Base-by-base conservation (phyloP, 352 stramenopile species). In the Phytophthora europaea region DNA sequence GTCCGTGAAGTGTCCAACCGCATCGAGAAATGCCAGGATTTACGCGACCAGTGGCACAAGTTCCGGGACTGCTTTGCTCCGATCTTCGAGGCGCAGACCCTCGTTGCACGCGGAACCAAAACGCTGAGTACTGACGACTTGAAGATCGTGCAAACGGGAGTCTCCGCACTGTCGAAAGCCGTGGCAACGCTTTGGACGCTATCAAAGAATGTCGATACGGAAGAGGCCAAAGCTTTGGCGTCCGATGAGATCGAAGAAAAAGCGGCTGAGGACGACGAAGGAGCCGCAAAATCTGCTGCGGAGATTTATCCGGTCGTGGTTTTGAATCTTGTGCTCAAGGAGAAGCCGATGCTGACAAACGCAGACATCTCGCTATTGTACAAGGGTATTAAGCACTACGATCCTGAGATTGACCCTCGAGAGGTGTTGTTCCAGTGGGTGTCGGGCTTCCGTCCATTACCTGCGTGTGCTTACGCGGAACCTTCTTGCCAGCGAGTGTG, bases 401-500 rank as follows among this genome's bases (percentile, higher is more conserved):
- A 92, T 34, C 56, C 53, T 8, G 33, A 51, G 2, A 90, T 91
- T 57, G 67, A 88, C 26, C 75, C 82, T 6, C 73, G 60, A 2
- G 84, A 94, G 62, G 88, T 94, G 26, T 22, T 94, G 20, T 85
- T 88, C 28, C 64, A 60, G 56, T 94, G 87, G 87, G 76, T 94
- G 22, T 70, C 64, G 9, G 87, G 84, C 0, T 89, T 92, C 60
- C 55, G 75, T 0, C 87, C 87, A 2, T 57, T 84, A 2, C 82
- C 84, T 16, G 63, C 54, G 1, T 94, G 87, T n/a, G 34, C 43
- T 13, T 78, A 75, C 36, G 4, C 33, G 18, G 71, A 87, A 50
- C 16, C 75, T 7, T 18, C 38, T n/a, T 92, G 87, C 13, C 53
- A 55, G 4, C 63, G 72, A 0, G 74, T 92, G 38, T 80, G 76